Evolutionary conservation across 371 early-diverging fungal genomes (phyloP).

Genomic region (Aphelidium insulamus): DNA sequence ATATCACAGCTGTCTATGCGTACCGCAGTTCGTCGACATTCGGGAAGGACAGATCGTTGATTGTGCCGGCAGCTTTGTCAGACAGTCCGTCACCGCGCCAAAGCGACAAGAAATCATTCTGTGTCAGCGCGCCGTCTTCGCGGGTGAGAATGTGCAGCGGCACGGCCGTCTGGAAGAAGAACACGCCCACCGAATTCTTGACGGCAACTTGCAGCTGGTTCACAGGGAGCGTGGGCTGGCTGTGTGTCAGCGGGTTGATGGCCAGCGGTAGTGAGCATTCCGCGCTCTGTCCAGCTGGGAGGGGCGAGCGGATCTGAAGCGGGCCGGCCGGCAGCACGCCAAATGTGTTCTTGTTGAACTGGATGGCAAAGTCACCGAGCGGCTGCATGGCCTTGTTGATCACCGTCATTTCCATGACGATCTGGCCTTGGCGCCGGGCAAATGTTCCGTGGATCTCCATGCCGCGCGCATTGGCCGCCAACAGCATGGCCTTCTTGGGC

Average conservation of each 20-base stretch:
- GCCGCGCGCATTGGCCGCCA: slow-evolving; percentile 8
- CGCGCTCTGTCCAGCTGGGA: slow-evolving; percentile 10
- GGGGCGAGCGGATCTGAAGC: slow-evolving; percentile 12
- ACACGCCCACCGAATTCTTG: slow-evolving; percentile 32
- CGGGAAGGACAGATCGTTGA: slow-evolving; percentile 6
- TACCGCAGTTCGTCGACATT: slow-evolving; percentile 5
- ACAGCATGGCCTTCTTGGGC: slow-evolving; percentile 3
- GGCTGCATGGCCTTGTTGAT: slow-evolving; percentile 14
- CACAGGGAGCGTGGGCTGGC: slow-evolving; percentile 21
- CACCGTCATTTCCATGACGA: slow-evolving; percentile 27
- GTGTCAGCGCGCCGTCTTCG: slow-evolving; percentile 12
- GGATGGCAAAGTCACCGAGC: slow-evolving; percentile 40
- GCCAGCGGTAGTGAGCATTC: slow-evolving; percentile 18
- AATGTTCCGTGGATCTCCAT: slow-evolving; percentile 19
- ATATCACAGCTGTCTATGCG: not conserved
- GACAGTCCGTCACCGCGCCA: slow-evolving; percentile 9
- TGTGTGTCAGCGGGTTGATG: slow-evolving; percentile 12
- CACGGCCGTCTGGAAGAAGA: slow-evolving; percentile 24
- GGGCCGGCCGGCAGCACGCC: slow-evolving; percentile 22
- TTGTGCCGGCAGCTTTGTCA: slow-evolving; percentile 1
- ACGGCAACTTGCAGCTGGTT: slow-evolving; percentile 38
- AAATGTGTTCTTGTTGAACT: slow-evolving; percentile 44
- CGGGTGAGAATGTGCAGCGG: slow-evolving; percentile 17
- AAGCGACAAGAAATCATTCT: slow-evolving; percentile 11
- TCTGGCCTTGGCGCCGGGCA: slow-evolving; percentile 14